Base-by-base conservation (phyloP, 805 yeast species). In the Candida fluviatilis region DNA sequence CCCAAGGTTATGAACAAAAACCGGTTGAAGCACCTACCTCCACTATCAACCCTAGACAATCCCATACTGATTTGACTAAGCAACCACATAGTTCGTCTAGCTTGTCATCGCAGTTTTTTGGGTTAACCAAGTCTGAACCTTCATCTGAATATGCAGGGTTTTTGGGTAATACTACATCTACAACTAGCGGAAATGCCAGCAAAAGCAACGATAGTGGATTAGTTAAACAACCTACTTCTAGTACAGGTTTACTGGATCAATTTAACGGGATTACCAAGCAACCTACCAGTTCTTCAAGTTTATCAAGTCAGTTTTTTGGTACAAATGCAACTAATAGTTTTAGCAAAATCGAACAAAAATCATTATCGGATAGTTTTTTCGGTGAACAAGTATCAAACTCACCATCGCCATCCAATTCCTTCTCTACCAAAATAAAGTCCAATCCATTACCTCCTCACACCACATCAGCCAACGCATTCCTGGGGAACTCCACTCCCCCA, bases 371-470 rank as follows among this genome's bases (percentile, higher is more conserved):
- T 16, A 31, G 7, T 16, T 16, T 16, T 16, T 30, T 18, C 15
- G 33, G 33, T 6, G 21, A n/a, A 7, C 33, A 15, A 11, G 13
- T 5, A 13, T 34, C 14, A 28, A 31, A 24, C n/a, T 18, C 33
- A n/a, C 35, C 45, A 33, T 42, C 41, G 18, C 46, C 34, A 21
- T 37, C 34, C 6, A 36, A 31, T n/a, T 17, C 39, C 2, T 35
- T 40, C 11, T 27, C 39, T 21, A 52, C 66, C 7, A 66, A 59
- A 36, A 47, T 52, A 8, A 65, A 66, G 42, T 45, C 72, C 3
- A 53, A 66, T 7, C 70, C 72, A 5, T 54, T 66, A 34, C 73
- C 73, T 2, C 69, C 73, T 3, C 66, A 60, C 32, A 62, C 71
- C 18, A 62, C 71, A 1, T 57, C 70, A n/a, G 62, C 65, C 27